phyloP scores from a whole-genome alignment of 1,284 basidiomycete species.

The Ustilago tritici region DNA sequence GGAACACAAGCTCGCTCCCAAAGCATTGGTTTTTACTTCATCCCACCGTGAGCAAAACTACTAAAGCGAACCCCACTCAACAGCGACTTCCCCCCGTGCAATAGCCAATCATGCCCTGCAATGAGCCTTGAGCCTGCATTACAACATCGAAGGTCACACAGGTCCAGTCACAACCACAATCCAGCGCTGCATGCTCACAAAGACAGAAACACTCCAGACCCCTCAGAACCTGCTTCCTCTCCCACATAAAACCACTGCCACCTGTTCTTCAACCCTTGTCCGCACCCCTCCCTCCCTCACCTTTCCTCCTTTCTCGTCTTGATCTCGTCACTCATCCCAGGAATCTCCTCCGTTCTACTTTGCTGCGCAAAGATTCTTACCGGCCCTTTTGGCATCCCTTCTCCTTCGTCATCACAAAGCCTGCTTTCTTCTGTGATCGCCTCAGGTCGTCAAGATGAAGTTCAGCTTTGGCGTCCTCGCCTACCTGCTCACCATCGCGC shows the following conservation, averaged over 20 bases:
- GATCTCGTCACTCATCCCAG: not conserved
- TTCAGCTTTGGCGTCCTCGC: slow-evolving; percentile 5
- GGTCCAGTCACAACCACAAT: not conserved
- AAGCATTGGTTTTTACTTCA: slow-evolving; percentile 1
- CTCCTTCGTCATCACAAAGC: not conserved
- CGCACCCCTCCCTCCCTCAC: not conserved
- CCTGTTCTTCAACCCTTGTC: not conserved
- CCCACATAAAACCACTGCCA: not conserved
- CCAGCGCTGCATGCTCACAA: not conserved
- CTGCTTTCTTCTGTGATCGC: not conserved
- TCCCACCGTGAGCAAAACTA: not conserved
- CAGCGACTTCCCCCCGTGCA: not conserved
- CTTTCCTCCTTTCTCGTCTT: not conserved
- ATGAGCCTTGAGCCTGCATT: not conserved
- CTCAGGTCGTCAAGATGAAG: slow-evolving; percentile 4
- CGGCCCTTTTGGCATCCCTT: not conserved
- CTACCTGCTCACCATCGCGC: slow-evolving; percentile 24
- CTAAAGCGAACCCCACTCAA: not conserved
- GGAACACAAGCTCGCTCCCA: not conserved
- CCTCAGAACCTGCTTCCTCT: not conserved
- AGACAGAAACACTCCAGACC: not conserved
- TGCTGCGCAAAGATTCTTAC: slow-evolving; percentile 10
- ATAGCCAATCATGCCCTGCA: not conserved
- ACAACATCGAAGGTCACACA: too few species aligned
- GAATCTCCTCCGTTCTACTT: slow-evolving; percentile 3